These are phyloP conservation scores for Fraxinus sp. DNA, from an alignment of 305 asterid species.

Conservation along the genomic window DNA sequence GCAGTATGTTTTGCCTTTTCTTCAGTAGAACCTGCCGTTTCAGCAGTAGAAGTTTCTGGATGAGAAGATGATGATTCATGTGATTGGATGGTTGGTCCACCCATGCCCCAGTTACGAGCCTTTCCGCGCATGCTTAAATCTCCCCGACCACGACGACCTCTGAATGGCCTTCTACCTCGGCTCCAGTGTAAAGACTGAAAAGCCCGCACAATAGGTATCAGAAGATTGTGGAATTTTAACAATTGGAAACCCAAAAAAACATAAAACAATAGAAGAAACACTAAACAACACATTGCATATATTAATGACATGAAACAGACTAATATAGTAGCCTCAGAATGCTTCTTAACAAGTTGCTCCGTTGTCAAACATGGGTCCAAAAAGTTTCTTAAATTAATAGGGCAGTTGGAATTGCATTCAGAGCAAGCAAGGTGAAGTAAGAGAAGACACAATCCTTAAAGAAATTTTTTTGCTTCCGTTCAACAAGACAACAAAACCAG, in stretches of 20 bases:
- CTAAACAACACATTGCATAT: neutral
- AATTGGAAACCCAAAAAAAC: neutral
- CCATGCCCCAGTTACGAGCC: constrained; percentile 10
- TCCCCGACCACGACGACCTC: constrained; percentile 13
- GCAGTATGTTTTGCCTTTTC: constrained; percentile 5
- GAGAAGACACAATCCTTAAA: neutral
- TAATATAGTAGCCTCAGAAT: neutral
- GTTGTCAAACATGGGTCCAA: neutral
- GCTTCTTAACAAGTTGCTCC: neutral
- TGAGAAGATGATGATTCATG: constrained; percentile 13
- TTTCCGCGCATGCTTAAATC: constrained; percentile 6
- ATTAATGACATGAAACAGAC: neutral
- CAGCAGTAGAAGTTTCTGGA: constrained; percentile 3
- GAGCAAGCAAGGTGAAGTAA: neutral
- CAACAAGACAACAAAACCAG: neutral
- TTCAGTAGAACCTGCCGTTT: neutral
- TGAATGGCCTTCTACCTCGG: constrained; percentile 18
- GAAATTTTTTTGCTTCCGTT: neutral
- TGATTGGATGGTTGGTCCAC: neutral
- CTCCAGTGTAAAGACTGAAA: neutral
- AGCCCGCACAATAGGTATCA: neutral
- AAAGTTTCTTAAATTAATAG: neutral
- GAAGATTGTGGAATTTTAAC: neutral
- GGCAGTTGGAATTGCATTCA: neutral
- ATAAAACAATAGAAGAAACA: neutral